These are phyloP conservation scores for Rutidosis leptorrhynchoides DNA, from an alignment of 129 eudicot species.

Conservation along the genomic window DNA sequence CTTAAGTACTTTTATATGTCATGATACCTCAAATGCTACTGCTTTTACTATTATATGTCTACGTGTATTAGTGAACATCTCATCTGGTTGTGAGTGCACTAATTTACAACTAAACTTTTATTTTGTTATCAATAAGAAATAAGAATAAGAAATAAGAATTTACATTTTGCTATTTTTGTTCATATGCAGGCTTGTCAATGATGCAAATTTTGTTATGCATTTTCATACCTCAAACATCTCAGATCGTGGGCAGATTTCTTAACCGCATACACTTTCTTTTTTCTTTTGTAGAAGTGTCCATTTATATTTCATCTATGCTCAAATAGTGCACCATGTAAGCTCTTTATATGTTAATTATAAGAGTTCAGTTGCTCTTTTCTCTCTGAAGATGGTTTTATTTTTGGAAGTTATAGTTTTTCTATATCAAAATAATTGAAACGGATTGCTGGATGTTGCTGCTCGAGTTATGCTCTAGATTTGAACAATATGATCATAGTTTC, in stretches of 20 bases:
- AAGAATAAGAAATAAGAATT: background rate
- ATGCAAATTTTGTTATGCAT: constrained; percentile 11
- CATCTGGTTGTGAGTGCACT: constrained; percentile 7
- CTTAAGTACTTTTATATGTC: background rate
- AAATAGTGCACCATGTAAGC: constrained; percentile 29
- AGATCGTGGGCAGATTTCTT: constrained; percentile 27
- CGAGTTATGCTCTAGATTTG: constrained; percentile 18
- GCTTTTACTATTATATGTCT: background rate
- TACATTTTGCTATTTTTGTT: background rate
- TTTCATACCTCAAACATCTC: constrained; percentile 17
- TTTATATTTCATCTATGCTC: constrained; percentile 19
- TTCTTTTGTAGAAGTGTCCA: constrained; percentile 19
- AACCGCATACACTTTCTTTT: constrained; percentile 11
- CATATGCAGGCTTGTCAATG: constrained; percentile 25
- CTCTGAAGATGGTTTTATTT: constrained; percentile 16
- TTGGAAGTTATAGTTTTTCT: constrained; percentile 14
- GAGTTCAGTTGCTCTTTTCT: constrained; percentile 11
- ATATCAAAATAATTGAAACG: constrained; percentile 29
- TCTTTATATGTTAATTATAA: constrained; percentile 13
- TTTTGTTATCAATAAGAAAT: background rate
- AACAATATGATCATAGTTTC: constrained; percentile 22
- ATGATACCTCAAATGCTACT: background rate
- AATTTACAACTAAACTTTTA: background rate
- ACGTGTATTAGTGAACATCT: background rate
- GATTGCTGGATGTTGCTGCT: constrained; percentile 14